Conservation (phyloP, 2,329 filamentous ascomycete genomes). For the Zymoseptoria tritici region DNA sequence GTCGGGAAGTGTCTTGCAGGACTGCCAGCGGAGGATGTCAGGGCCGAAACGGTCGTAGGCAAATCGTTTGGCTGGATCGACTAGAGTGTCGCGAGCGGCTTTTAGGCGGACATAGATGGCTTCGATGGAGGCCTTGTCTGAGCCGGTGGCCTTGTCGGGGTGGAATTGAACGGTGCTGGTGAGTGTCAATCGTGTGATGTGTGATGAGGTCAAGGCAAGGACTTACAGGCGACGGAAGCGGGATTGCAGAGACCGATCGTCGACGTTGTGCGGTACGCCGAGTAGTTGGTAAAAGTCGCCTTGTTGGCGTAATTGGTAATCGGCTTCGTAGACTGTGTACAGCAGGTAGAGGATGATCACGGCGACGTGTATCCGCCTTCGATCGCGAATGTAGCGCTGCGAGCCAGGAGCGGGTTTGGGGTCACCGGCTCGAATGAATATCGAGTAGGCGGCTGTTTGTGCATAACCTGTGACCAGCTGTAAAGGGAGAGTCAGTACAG, state of each 20-base stretch:
- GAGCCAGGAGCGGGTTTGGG: constrained; percentile 63
- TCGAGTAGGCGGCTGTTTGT: constrained; percentile 75
- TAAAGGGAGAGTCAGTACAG: neutral
- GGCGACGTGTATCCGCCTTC: constrained; percentile 72
- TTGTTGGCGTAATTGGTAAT: constrained; percentile 64
- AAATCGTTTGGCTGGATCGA: constrained; percentile 69
- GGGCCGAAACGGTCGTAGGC: constrained; percentile 87
- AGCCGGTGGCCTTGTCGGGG: constrained; percentile 66
- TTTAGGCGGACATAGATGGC: constrained; percentile 74
- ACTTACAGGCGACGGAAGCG: constrained; percentile 65
- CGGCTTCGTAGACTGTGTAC: constrained; percentile 89
- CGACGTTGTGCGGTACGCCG: constrained; percentile 58
- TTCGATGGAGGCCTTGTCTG: constrained; percentile 36
- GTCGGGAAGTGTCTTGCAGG: constrained; percentile 62
- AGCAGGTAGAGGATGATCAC: constrained; percentile 78
- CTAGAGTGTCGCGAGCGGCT: constrained; percentile 71
- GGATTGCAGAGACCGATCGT: constrained; percentile 72
- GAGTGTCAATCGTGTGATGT: neutral
- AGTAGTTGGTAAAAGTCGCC: constrained; percentile 77
- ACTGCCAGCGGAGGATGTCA: constrained; percentile 57
- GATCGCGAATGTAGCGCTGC: constrained; percentile 64
- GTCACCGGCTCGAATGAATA: constrained; percentile 84
- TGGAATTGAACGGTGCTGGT: constrained; percentile 54
- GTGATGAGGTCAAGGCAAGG: neutral
- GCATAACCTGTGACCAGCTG: constrained; percentile 71